These are phyloP conservation scores for Cyamopsis tetragonoloba DNA, from an alignment of 306 rosid species.

Conservation along the genomic window DNA sequence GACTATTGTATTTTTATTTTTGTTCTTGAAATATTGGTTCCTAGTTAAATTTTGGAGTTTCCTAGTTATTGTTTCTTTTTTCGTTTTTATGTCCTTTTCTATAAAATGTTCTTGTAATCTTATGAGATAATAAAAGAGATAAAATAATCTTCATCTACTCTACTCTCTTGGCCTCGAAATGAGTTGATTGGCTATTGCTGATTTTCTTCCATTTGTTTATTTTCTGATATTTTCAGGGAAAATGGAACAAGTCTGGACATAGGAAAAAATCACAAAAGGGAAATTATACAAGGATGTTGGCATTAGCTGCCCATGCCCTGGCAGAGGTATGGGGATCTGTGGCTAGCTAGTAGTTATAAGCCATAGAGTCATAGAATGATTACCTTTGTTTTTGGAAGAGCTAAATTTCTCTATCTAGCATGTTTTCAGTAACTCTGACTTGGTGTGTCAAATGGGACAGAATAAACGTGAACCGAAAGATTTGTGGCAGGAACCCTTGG, in stretches of 20 bases:
- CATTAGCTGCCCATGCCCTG: slow-evolving; percentile 88
- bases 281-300: slow-evolving; percentile 68
- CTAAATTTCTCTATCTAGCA: background rate
- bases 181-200: background rate
- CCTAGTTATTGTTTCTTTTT: no score
- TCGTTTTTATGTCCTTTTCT: no score
- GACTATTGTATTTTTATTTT: no score
- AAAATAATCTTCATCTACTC: no score
- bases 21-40: no score
- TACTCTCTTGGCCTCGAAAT: background rate
- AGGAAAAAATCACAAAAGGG: slow-evolving; percentile 53
- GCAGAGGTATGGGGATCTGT: slow-evolving; percentile 68
- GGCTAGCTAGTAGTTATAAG: slow-evolving; percentile 11
- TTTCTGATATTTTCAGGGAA: slow-evolving; percentile 48
- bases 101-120: no score
- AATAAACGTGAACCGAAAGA: slow-evolving; percentile 89
- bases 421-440: slow-evolving; percentile 33
- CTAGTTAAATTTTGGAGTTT: no score
- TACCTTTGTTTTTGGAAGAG: background rate
- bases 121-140: no score
- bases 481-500: slow-evolving; percentile 87
- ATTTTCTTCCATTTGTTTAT: slow-evolving; percentile 3
- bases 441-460: slow-evolving; percentile 41
- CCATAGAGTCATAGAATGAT: background rate
- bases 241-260: slow-evolving; percentile 44